Percentiles rank a stretch among this genome's conserved stretches.
These are phyloP conservation scores for Amborella trichopoda DNA, from an alignment of 164 flowering plant species.

Conservation along the genomic window DNA sequence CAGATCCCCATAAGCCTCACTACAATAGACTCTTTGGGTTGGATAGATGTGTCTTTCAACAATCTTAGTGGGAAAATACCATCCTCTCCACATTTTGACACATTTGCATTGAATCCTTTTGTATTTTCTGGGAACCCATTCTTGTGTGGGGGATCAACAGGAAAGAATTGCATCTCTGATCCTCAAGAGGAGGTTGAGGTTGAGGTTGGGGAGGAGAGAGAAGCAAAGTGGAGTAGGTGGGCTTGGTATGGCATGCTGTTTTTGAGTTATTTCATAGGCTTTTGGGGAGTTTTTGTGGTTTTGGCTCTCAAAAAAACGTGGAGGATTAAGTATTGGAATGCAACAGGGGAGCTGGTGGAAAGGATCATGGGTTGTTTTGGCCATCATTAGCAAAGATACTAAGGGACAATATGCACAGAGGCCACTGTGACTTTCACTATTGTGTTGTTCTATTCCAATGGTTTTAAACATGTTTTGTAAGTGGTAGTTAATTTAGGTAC, in stretches of 20 bases:
- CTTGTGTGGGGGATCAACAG: constrained; percentile 3
- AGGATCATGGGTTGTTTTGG: no score
- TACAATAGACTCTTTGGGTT: constrained; percentile 4
- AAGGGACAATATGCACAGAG: no score
- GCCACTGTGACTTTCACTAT: no score
- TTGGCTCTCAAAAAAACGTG: constrained; percentile 1
- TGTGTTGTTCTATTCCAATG: no score
- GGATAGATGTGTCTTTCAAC: constrained; percentile 11
- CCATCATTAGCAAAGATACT: no score
- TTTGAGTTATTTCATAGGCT: constrained; percentile 8
- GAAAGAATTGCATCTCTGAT: constrained; percentile 1
- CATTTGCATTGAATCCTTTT: constrained; percentile 7
- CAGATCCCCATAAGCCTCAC: constrained; percentile 7
- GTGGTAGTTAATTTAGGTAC: no score
- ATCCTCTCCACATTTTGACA: constrained; percentile 5
- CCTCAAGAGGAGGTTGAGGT: background rate
- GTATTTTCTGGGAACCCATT: constrained; percentile 8
- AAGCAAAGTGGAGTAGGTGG: constrained; percentile 1
- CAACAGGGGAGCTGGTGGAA: no score
- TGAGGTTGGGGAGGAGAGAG: background rate
- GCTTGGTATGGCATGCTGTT: background rate
- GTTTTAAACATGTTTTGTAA: no score
- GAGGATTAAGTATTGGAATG: constrained; percentile 4
- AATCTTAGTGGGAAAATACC: constrained; percentile 17
- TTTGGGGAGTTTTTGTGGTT: constrained; percentile 6